Base-by-base conservation (phyloP, 83 land plant species). In the Thuja plicata region DNA sequence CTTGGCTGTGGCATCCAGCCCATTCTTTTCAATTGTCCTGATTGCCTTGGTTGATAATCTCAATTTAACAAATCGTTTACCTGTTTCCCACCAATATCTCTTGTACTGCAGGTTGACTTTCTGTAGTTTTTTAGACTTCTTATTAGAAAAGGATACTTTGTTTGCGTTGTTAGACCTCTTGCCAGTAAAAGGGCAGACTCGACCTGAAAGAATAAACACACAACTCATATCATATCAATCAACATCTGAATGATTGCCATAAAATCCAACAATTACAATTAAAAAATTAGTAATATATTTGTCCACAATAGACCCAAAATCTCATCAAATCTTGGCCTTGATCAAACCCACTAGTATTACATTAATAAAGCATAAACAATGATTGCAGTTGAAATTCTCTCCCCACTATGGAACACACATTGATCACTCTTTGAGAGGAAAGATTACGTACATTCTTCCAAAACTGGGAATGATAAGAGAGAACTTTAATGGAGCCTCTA, bases 31-130 rank as follows among this genome's bases (percentile, higher is more conserved):
- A 55, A 97, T 95, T 38, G 99, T 98, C 91, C 95, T 97, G 41
- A 98, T 76, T 21, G 99, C 99, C 90, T 97, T 95, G 24, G 99
- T 96, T 35, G 97, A 97, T 85, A 97, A 46, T 21, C 99, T 93
- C 86, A 98, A 90, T 93, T 93, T 98, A 32, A 98, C 91, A 86
- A 87, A 97, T 71, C 99, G 97, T 87, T 96, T 97, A 77, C 99
- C 99, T 43, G 93, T 97, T 86, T 97, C 99, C 99, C 99, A 98
- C 99, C 99, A 98, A 21, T 97, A 88, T 89, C 93, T 93, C 95
- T 96, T 97, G 93, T 97, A 96, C 85, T 98, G 99, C 79, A 98
- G 89, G 88, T 98, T 98, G 41, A 94, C 98, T 88, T 89, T 91
- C 91, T 98, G 99, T 93, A 92, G 86, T 86, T 93, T 94, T 91